Evolutionary conservation across 148 eudicot genomes (phyloP).

Genomic region (Cornus kousa): DNA sequence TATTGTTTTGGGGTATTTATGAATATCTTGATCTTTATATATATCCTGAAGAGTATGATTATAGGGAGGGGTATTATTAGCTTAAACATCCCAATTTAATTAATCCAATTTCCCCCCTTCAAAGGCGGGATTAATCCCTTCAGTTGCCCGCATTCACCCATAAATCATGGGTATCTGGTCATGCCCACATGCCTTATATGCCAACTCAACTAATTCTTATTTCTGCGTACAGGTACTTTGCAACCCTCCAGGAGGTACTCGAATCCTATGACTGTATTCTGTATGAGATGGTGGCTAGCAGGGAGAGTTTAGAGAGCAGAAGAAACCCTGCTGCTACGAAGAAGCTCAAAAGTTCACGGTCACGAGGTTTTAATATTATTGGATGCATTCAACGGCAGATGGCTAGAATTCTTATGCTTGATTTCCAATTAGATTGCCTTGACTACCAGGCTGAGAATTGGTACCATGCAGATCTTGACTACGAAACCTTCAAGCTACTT

Average conservation of each 20-base stretch:
- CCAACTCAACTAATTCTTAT: background rate
- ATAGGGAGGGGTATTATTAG: too few species aligned
- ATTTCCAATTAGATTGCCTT: constrained; percentile 94
- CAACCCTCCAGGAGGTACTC: constrained; percentile 76
- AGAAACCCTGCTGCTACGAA: constrained; percentile 44
- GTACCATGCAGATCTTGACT: constrained; percentile 96
- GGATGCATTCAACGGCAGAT: constrained; percentile 92
- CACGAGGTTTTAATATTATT: constrained; percentile 75
- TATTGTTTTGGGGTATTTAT: too few species aligned
- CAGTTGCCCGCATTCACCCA: too few species aligned
- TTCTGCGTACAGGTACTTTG: constrained; percentile 67
- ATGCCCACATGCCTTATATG: too few species aligned
- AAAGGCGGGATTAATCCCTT: too few species aligned
- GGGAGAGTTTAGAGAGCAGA: constrained; percentile 77
- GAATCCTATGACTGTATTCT: constrained; percentile 90
- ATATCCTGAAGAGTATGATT: too few species aligned
- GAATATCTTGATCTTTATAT: too few species aligned
- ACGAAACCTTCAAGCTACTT: constrained; percentile 84
- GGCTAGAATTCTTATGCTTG: constrained; percentile 78
- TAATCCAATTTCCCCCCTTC: background rate
- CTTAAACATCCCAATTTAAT: background rate
- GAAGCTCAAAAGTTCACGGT: constrained; percentile 49
- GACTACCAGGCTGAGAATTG: constrained; percentile 88
- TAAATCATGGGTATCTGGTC: too few species aligned
- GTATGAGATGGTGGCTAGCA: constrained; percentile 95